Percentiles rank a stretch among this genome's conserved stretches.
Conservation (phyloP, 176 grass and related monocot genomes). For the Pharus latifolius region DNA sequence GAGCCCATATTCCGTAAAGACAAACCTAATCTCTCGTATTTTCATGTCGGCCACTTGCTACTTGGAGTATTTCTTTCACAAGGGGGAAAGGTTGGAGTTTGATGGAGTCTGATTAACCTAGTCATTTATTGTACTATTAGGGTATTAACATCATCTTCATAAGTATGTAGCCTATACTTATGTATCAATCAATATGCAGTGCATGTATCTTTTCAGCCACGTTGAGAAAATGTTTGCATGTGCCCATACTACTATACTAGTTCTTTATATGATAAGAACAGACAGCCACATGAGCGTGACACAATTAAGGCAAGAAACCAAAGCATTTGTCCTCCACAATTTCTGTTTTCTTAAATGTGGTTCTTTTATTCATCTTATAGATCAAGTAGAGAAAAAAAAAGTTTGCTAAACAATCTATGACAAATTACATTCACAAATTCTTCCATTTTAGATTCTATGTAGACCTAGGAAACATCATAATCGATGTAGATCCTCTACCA, state of each 20-base stretch:
- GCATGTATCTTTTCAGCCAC: not conserved
- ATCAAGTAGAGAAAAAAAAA: no score
- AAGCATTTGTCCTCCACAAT: not conserved
- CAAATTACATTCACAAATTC: no score
- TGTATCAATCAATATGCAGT: no score
- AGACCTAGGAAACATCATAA: no score
- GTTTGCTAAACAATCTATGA: no score
- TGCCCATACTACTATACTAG: not conserved
- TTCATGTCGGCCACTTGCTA: no score
- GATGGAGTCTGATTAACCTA: not conserved
- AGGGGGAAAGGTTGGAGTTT: not conserved
- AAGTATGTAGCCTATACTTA: not conserved
- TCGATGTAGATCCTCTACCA: no score
- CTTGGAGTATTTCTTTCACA: no score
- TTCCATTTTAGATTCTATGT: no score
- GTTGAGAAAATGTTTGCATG: slow-evolving; percentile 1
- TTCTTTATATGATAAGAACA: not conserved
- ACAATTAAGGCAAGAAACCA: not conserved
- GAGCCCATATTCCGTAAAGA: no score
- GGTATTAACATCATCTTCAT: not conserved
- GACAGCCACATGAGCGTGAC: slow-evolving; percentile 14
- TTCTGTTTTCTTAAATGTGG: not conserved
- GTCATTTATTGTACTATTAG: not conserved
- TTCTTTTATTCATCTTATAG: not conserved
- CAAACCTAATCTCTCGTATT: no score